Percentiles rank a stretch among this genome's conserved stretches.
Evolutionary conservation across 2,329 filamentous ascomycete species (phyloP).

Genomic region (Hypomyces rosellus): DNA sequence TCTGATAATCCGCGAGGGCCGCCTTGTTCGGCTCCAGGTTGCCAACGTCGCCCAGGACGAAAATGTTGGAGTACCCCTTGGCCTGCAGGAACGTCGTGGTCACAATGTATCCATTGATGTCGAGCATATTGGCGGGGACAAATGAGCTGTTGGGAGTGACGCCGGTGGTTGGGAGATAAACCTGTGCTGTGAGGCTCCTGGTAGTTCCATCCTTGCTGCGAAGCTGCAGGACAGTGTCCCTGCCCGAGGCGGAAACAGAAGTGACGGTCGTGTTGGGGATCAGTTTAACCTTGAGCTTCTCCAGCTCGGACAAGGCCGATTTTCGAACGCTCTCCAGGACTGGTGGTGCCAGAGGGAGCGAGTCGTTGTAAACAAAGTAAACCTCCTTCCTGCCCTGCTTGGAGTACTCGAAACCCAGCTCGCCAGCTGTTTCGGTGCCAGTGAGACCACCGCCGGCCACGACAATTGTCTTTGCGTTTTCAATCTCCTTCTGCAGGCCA

Average conservation of each 20-base stretch:
- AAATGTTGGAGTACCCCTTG: constrained; percentile 33
- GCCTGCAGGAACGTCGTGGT: constrained; percentile 33
- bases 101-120: constrained; percentile 27
- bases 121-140: constrained; percentile 31
- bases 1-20: constrained; percentile 26
- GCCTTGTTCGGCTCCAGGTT: constrained; percentile 32
- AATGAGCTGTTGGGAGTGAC: constrained; percentile 39
- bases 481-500: constrained; percentile 31
- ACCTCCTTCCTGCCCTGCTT: constrained; percentile 39
- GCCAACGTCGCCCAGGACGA: constrained; percentile 39
- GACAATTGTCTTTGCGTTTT: constrained; percentile 40
- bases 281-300: constrained; percentile 37
- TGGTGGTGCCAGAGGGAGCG: constrained; percentile 32
- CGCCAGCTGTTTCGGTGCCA: constrained; percentile 45
- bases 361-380: constrained; percentile 34
- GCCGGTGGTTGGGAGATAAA: constrained; percentile 44
- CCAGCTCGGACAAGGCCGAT: constrained; percentile 32
- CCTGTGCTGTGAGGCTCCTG: constrained; percentile 34
- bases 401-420: constrained; percentile 43
- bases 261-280: constrained; percentile 34
- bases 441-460: constrained; percentile 46
- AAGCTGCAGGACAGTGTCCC: constrained; percentile 30
- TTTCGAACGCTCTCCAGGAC: constrained; percentile 33
- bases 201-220: constrained; percentile 26
- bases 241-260: constrained; percentile 17